Evolutionary conservation across 2,329 filamentous ascomycete species (phyloP), one percentile per base, ranked within the genome.

Genomic region (Ceratocystis harringtonii): DNA sequence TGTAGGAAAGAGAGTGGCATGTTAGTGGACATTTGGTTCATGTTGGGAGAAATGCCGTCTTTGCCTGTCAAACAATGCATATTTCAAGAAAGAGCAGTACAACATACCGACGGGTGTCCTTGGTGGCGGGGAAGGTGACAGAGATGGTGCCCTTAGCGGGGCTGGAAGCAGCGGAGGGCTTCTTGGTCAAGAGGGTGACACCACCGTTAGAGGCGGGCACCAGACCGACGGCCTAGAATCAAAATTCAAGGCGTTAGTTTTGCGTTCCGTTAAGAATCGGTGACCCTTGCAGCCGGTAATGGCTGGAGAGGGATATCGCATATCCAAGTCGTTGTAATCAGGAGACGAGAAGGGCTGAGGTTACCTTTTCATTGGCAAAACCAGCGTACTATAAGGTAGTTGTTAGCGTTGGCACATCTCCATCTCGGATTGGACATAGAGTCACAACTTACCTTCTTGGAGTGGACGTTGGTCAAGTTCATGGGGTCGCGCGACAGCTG

Each of bases 401-500:
- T 66, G 71, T 81, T 74, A 80, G 76, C 70, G 64, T 68, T 66
- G 43, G 30, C n/a, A 22, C 7, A 19, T n/a, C 5, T 28, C 3
- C 10, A 41, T 15, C 10, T 44, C 6, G 30, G 45, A 48, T 32
- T 5, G 5, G 22, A 45, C n/a, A 22, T 12, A 17, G 3, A 30
- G 17, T n/a, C 30, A 28, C 8, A 71, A 66, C 76, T 70, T 79
- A 94, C 90, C 87, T 95, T 97, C 81, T 90, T 88, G 73, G 84
- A 86, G 83, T 95, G 88, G 79, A 87, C 81, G 87, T 96, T 97
- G 77, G 80, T 83, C 78, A 97, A 79, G 85, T 97, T 99, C 72
- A 96, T 80, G 73, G 92, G 90, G 77, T 97, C 92, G 73, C 89
- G 88, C 72, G 92, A 97, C 84, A 99, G 91, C 79, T 89, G 88